Conservation (phyloP, 805 yeast species). For the Metschnikowia orientalis region DNA sequence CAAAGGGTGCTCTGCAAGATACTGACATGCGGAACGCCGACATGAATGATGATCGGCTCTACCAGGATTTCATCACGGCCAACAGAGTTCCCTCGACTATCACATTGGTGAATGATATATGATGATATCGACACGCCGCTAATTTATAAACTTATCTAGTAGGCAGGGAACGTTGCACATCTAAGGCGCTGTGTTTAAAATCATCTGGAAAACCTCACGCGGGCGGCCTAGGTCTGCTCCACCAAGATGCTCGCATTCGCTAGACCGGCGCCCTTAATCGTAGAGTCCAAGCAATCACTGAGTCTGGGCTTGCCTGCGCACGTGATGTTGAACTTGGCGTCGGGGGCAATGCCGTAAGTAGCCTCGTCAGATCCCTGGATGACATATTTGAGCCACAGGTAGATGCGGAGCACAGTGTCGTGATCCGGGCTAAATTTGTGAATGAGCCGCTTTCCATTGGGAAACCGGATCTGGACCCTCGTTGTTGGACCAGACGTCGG, state of each 20-base stretch:
- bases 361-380: slow-evolving; percentile 41
- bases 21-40: too few relatives aligned
- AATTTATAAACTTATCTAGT: too few relatives aligned
- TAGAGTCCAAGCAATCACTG: slow-evolving; percentile 53
- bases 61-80: too few relatives aligned
- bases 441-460: slow-evolving; percentile 79
- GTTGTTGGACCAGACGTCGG: slow-evolving; percentile 61
- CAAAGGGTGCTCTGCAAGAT: too few relatives aligned
- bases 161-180: too few relatives aligned
- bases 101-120: too few relatives aligned
- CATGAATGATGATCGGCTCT: too few relatives aligned
- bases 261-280: slow-evolving; percentile 72
- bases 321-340: slow-evolving; percentile 29
- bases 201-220: too few relatives aligned
- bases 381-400: slow-evolving; percentile 60
- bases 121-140: too few relatives aligned
- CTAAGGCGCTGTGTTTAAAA: too few relatives aligned
- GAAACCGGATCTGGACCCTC: slow-evolving; percentile 81
- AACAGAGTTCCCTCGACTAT: too few relatives aligned
- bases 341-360: slow-evolving; percentile 47
- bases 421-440: slow-evolving; percentile 53
- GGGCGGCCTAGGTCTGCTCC: slow-evolving; percentile 40
- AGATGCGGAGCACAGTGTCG: slow-evolving; percentile 59
- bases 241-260: slow-evolving; percentile 76
- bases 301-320: slow-evolving; percentile 38